Evolutionary conservation across 2,329 filamentous ascomycete genomes (phyloP), one percentile per base, ranked within the genome.

Genomic region (Ascochyta viciae-villosae): DNA sequence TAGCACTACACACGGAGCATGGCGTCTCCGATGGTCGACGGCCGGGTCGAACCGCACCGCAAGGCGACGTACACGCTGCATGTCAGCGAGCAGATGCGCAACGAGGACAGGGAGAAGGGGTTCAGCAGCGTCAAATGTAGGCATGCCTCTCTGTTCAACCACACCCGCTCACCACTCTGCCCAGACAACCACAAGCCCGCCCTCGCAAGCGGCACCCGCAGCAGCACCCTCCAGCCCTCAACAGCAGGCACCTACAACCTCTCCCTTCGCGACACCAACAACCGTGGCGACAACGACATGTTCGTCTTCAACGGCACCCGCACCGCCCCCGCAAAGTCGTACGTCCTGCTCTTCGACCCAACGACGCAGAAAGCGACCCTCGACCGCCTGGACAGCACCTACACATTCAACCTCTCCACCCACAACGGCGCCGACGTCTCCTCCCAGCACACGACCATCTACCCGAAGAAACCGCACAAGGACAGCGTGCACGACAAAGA

Each of bases 341-440:
- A 76, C 43, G 79, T 83, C 9, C 83, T 96, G 47, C 84, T 94
- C 54, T 95, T 94, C 70, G 90, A 96, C 74, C 82, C 88, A 8
- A 80, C 82, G 16, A 87, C 86, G 48, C 87, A 94, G 68, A 88
- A 84, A 52, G 95, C 95, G 63, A 87, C 95, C 26, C 83, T 97
- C 50, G 92, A 97, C 78, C 87, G 87, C 47, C 81, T 97, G 50
- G 86, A 91, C 71, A 89, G 88, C n/a, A 87, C 88, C 35, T 89
- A 96, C 76, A 88, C 91, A 68, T 93, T 96, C 88, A 97, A 96
- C 74, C 78, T 96, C 83, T 51, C 87, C 87, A 13, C 90, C 89
- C 2, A 84, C 43, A 85, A 91, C 63, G 76, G 82, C 49, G 83
- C 85, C 27, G 85, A 83, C 66, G 80, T 96, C 37, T 82, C 85